These are phyloP conservation scores for Diaporthe capsici DNA, from an alignment of 2,329 filamentous ascomycete genomes.

Conservation along the genomic window DNA sequence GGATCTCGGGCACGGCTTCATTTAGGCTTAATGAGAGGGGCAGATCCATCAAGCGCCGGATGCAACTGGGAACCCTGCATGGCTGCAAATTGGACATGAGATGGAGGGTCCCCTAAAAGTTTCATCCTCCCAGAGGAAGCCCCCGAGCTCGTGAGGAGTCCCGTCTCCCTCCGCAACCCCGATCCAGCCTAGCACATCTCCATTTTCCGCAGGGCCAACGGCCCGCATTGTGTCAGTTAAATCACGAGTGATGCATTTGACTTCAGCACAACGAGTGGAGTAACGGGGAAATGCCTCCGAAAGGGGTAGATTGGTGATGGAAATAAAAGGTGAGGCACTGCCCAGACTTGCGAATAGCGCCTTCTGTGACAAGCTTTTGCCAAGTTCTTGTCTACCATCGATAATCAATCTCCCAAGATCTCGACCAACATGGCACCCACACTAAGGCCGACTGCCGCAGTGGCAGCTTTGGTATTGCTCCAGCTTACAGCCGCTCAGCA, in stretches of 20 bases:
- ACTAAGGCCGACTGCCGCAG: conserved; percentile 10
- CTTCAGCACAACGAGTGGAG: not conserved
- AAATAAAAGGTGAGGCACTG: not conserved
- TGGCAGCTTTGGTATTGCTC: conserved; percentile 30
- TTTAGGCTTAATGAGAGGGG: conserved; percentile 24
- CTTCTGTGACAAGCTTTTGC: conserved; percentile 2
- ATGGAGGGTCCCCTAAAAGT: not conserved
- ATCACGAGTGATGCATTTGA: conserved; percentile 2
- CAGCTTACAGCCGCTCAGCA: conserved; percentile 47
- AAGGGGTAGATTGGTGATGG: too few species aligned
- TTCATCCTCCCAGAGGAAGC: not conserved
- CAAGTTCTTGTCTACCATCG: conserved; percentile 4
- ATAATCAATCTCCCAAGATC: not conserved
- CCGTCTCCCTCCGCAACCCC: conserved; percentile 23
- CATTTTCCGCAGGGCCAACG: conserved; percentile 9
- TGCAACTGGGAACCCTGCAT: not conserved
- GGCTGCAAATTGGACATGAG: not conserved
- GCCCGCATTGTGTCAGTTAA: conserved; percentile 26
- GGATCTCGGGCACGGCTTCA: conserved; percentile 8
- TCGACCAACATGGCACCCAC: conserved; percentile 5
- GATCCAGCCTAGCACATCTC: conserved; percentile 1
- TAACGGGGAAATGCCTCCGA: conserved; percentile 14
- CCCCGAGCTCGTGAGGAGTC: not conserved
- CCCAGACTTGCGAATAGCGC: not conserved
- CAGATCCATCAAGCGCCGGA: not conserved